Evolutionary conservation across 1,284 basidiomycete genomes (phyloP).

Genomic region (Trichosporon asahii): DNA sequence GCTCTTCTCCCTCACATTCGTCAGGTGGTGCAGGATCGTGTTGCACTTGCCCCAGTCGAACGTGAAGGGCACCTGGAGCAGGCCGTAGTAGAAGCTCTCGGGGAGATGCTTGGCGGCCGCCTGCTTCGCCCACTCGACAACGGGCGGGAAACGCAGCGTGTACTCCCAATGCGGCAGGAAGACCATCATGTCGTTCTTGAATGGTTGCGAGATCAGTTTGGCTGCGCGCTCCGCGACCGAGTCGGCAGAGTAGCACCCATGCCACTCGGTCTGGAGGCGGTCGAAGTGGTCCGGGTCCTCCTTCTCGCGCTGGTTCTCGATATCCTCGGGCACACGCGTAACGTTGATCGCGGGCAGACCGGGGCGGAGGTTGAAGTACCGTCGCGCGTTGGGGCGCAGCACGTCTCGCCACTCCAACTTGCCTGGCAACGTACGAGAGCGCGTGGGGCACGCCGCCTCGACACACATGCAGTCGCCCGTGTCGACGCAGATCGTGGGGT

Average conservation of each 20-base stretch:
- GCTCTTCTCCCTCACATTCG: conserved; percentile 19
- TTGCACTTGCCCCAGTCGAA: conserved; percentile 48
- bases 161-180: conserved; percentile 46
- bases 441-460: conserved; percentile 25
- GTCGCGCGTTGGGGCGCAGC: conserved; percentile 32
- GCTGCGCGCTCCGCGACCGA: conserved; percentile 31
- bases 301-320: conserved; percentile 22
- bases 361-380: conserved; percentile 29
- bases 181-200: conserved; percentile 37
- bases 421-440: conserved; percentile 17
- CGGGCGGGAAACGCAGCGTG: conserved; percentile 15
- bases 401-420: conserved; percentile 35
- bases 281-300: conserved; percentile 23
- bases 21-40: conserved; percentile 26
- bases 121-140: conserved; percentile 25
- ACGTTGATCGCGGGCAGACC: conserved; percentile 28
- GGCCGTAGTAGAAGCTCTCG: conserved; percentile 17
- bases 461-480: conserved; percentile 39
- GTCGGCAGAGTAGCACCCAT: conserved; percentile 39
- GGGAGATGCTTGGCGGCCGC: conserved; percentile 31
- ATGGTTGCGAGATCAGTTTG: conserved; percentile 25
- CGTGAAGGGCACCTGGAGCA: conserved; percentile 48
- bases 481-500: conserved; percentile 40
- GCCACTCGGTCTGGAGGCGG: conserved; percentile 22
- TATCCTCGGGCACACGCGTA: conserved; percentile 25